Evolutionary conservation across 2,329 filamentous ascomycete genomes (phyloP).

Genomic region (Pyrenochaeta sp.): DNA sequence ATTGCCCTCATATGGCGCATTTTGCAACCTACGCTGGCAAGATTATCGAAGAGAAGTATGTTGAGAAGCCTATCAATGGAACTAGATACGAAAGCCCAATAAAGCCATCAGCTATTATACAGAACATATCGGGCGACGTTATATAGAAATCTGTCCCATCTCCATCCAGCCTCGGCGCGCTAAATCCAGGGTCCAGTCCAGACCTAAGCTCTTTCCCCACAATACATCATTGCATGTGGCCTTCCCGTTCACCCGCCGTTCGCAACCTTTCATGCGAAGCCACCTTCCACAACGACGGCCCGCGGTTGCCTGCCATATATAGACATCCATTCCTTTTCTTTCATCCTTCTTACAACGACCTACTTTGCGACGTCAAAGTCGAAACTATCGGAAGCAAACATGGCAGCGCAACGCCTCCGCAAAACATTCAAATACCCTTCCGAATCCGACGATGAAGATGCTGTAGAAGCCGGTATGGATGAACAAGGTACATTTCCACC

Average conservation of each 20-base stretch:
- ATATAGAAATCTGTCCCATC: too few relatives aligned
- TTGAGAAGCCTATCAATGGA: too few relatives aligned
- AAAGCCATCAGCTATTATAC: too few relatives aligned
- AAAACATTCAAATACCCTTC: slow-evolving; percentile 80
- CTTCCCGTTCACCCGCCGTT: neutral
- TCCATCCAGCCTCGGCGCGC: neutral
- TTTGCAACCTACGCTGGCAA: too few relatives aligned
- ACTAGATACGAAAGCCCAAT: too few relatives aligned
- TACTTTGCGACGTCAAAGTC: neutral
- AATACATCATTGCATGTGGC: neutral
- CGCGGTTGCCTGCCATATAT: neutral
- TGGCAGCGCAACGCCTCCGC: slow-evolving; percentile 71
- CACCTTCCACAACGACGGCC: neutral
- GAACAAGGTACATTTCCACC: slow-evolving; percentile 68
- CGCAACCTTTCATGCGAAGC: neutral
- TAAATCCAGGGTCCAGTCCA: neutral
- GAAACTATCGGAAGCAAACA: slow-evolving; percentile 22
- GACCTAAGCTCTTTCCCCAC: neutral
- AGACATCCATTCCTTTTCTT: neutral
- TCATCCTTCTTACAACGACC: neutral
- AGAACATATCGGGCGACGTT: too few relatives aligned
- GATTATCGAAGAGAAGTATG: too few relatives aligned
- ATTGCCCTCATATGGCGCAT: too few relatives aligned
- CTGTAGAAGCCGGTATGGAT: slow-evolving; percentile 71
- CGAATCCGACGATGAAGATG: slow-evolving; percentile 62